Evolutionary conservation across 1,284 basidiomycete species (phyloP).

Genomic region (Exobasidium cylindrosporum): DNA sequence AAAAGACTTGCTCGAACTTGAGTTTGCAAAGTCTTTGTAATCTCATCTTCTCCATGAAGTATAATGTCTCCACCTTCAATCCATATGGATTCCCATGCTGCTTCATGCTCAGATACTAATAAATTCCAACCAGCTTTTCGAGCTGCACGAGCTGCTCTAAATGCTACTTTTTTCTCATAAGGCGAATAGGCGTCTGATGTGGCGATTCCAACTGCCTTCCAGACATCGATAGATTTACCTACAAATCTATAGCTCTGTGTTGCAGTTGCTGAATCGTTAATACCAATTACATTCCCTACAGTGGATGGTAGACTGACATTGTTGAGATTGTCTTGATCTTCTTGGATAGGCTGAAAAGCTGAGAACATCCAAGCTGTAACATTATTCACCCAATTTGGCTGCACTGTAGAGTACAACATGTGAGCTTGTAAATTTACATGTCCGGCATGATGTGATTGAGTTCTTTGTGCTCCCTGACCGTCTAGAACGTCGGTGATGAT

Average conservation of each 20-base stretch:
- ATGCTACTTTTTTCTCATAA: slow-evolving; percentile 23
- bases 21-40: slow-evolving; percentile 25
- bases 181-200: slow-evolving; percentile 35
- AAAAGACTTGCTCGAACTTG: slow-evolving; percentile 34
- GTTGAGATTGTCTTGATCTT: not conserved
- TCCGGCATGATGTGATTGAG: slow-evolving; percentile 14
- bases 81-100: slow-evolving; percentile 32
- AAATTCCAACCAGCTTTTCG: slow-evolving; percentile 26
- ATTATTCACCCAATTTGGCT: slow-evolving; percentile 34
- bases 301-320: slow-evolving; percentile 10
- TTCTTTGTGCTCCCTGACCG: slow-evolving; percentile 38
- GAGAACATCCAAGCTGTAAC: slow-evolving; percentile 24
- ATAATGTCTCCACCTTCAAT: slow-evolving; percentile 33
- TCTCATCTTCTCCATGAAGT: slow-evolving; percentile 19
- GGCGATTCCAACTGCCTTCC: slow-evolving; percentile 49
- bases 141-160: slow-evolving; percentile 21
- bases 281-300: slow-evolving; percentile 13
- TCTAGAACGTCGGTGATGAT: slow-evolving; percentile 43
- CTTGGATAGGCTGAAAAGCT: not conserved
- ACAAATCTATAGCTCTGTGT: slow-evolving; percentile 25
- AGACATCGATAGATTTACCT: slow-evolving; percentile 14
- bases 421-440: not conserved
- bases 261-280: slow-evolving; percentile 14
- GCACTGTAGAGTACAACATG: slow-evolving; percentile 30
- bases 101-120: slow-evolving; percentile 17